phyloP scores from a whole-genome alignment of 2,329 filamentous ascomycete species.

The Sporothrix luriei region DNA sequence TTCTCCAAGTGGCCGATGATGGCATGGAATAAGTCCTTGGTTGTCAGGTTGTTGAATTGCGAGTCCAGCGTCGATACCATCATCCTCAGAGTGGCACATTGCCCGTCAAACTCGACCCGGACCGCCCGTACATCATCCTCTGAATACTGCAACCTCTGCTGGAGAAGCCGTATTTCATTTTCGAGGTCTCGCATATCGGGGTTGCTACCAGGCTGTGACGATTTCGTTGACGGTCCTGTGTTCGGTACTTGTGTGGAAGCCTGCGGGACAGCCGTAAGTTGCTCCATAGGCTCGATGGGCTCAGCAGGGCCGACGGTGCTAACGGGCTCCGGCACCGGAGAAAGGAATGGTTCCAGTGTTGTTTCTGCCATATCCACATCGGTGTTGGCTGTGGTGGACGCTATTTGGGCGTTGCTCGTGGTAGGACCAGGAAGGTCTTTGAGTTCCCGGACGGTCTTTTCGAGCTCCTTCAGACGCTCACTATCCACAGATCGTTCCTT shows the following conservation, averaged over 20 bases:
- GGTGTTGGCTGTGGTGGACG: background rate
- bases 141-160: constrained; percentile 10
- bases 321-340: constrained; percentile 13
- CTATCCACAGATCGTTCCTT: constrained; percentile 12
- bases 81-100: constrained; percentile 43
- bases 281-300: background rate
- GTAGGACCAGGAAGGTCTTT: background rate
- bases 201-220: background rate
- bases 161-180: constrained; percentile 18
- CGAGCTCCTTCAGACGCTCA: constrained; percentile 22
- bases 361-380: background rate
- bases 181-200: background rate
- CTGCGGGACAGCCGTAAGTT: background rate
- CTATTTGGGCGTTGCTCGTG: background rate
- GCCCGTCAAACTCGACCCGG: constrained; percentile 39
- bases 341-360: constrained; percentile 11
- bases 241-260: background rate
- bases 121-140: constrained; percentile 29
- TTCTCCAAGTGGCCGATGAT: constrained; percentile 47
- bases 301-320: background rate
- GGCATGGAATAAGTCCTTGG: constrained; percentile 47
- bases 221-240: background rate
- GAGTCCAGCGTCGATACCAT: constrained; percentile 48
- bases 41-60: constrained; percentile 55
- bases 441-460: constrained; percentile 12